Evolutionary conservation across 2,329 filamentous ascomycete species (phyloP), one percentile per base, ranked within the genome.

Genomic region (Spiromastix sp.): DNA sequence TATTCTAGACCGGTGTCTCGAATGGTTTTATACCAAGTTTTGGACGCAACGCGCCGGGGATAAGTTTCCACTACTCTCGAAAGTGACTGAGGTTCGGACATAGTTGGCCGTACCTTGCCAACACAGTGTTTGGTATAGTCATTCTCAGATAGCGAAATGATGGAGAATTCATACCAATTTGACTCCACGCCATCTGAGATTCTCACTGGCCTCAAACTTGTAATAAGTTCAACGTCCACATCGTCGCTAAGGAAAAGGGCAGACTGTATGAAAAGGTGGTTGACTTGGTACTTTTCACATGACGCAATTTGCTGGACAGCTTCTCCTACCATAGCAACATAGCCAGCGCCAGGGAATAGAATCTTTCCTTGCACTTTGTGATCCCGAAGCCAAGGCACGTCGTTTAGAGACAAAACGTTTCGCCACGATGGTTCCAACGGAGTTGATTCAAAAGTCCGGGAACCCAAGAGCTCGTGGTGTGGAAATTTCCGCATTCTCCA

Each of bases 301-400:
- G 18, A 44, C 1, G 50, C 44, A 4, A 46, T 46, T 33, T 60
- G 53, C 13, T 38, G 42, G 6, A 49, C 58, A 1, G 63, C 64
- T 42, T 66, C 63, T 2, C 57, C 53, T 2, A 55, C 60, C 50
- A 67, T 63, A 9, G 54, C 47, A 1, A 68, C 34, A 37, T 60
- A 67, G 0, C 53, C 64, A 0, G 66, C 57, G 2, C 44, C 54
- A 0, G 67, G 66, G 27, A 64, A 63, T 1, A 70, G 44, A 1
- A 60, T 43, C 4, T 24, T n/a, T 7, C 46, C 47, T 0, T 52
- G 43, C 1, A 71, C 41, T 18, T 49, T 49, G 38, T 72, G 64
- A 30, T 67, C 60, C 0, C 42, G 40, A 1, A 70, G 32, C 68
- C 68, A 72, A 10, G 32, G 15, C 8, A 27, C n/a, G 22, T 27